Evolutionary conservation across 2,329 filamentous ascomycete genomes (phyloP).

Genomic region (Cordyceps cicadae): DNA sequence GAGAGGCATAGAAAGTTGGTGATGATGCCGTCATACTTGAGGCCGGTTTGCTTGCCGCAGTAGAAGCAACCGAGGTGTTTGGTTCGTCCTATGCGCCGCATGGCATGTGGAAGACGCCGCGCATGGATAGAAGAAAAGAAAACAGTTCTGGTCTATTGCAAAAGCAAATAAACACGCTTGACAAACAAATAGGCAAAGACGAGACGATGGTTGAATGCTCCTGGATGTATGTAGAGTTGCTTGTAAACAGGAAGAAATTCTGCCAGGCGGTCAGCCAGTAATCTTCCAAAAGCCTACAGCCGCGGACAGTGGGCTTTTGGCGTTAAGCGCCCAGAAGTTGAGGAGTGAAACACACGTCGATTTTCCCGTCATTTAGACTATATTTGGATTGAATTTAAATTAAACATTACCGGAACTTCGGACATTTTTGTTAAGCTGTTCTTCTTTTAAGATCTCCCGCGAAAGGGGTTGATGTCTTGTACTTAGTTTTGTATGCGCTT

Average conservation of each 20-base stretch:
- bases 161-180: background rate
- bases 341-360: too few relatives aligned
- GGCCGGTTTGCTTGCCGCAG: slow-evolving; percentile 61
- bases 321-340: background rate
- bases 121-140: background rate
- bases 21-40: slow-evolving; percentile 48
- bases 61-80: slow-evolving; percentile 67
- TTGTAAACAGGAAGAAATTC: slow-evolving; percentile 11
- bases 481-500: too few relatives aligned
- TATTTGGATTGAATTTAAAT: too few relatives aligned
- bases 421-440: too few relatives aligned
- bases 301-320: background rate
- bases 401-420: too few relatives aligned
- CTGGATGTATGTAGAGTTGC: background rate
- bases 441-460: too few relatives aligned
- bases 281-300: background rate
- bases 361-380: too few relatives aligned
- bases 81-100: slow-evolving; percentile 35
- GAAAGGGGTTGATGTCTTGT: too few relatives aligned
- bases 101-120: slow-evolving; percentile 17
- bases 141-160: background rate
- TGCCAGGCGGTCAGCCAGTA: slow-evolving; percentile 12
- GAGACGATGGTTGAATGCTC: background rate
- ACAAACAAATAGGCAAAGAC: background rate
- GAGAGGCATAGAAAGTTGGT: slow-evolving; percentile 63